Conservation (phyloP, 2,329 filamentous ascomycete genomes). For the Dactylellina cionopaga region DNA sequence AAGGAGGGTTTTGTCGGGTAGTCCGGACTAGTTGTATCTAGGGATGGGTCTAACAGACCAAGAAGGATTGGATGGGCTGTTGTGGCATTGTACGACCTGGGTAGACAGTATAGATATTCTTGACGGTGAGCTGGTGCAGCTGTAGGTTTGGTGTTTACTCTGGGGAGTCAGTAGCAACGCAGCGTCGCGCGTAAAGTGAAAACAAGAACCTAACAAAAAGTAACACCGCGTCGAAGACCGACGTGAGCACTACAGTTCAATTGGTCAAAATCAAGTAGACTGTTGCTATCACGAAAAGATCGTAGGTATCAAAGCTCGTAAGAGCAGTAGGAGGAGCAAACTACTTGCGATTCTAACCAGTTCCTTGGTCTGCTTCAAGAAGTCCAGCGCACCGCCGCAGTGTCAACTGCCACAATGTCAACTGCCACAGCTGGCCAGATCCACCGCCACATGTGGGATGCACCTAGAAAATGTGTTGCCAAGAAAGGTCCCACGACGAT, state of each 20-base stretch:
- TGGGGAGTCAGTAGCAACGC: conserved; percentile 55
- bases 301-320: no score
- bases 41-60: background rate
- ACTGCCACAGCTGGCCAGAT: no score
- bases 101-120: conserved; percentile 7
- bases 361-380: no score
- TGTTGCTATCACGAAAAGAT: no score
- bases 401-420: background rate
- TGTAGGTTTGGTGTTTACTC: conserved; percentile 10
- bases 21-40: background rate
- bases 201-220: conserved; percentile 29
- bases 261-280: no score
- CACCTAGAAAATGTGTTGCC: conserved; percentile 34
- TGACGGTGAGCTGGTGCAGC: background rate
- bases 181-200: conserved; percentile 60
- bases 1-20: conserved; percentile 48
- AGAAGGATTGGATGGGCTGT: background rate
- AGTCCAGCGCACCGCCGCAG: conserved; percentile 5
- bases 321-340: no score
- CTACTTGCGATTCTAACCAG: no score
- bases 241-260: no score
- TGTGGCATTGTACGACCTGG: conserved; percentile 25
- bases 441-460: conserved; percentile 48
- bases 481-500: conserved; percentile 37
- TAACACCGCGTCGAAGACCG: no score